Base-by-base conservation (phyloP, 2,329 filamentous ascomycete species). In the Diaporthe sp. region DNA sequence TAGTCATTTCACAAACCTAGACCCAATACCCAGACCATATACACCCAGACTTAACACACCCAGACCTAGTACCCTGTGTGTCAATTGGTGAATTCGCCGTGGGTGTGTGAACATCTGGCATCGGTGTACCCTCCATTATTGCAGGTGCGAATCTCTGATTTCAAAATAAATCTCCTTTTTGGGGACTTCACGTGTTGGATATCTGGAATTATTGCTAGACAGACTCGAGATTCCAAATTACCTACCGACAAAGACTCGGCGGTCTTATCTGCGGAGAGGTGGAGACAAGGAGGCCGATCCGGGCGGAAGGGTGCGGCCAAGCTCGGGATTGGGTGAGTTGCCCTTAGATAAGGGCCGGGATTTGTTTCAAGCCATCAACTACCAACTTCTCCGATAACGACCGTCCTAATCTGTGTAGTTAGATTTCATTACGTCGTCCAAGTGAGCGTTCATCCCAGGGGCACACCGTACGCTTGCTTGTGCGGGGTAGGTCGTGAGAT, bases 401-500 rank as follows among this genome's bases (percentile, higher is more conserved):
- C 54, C 30, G 30, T 35, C 28, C 42, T 61, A 38, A 67, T 72
- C 58, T 54, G 64, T 38, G 12, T 45, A 71, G 33, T 30, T 33
- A 25, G 73, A 66, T 42, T 12, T 55, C 45, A 75, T 75, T 75
- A 75, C 74, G 71, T 75, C 74, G 68, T 74, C 58, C 25, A 57
- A 55, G 57, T 22, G 35, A 72, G 57, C 7, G 5, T 19, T 54
- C 70, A 55, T 55, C 57, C 50, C 54, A 50, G 35, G 13, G 47
- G 60, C 22, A 50, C 22, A 60, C 69, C 66, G 72, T 52, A 67
- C 54, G 38, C 22, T 19, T 69, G 38, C 22, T 19, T 69, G 61
- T 76, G 75, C 75, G 75, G 75, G 75, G 75, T 74, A 76, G 74
- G 52, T 47, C 42, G n/a, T 55, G 30, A 54, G 33, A 64, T 61